These are phyloP conservation scores for Fonsecaea pugnacius DNA, from an alignment of 2,329 filamentous ascomycete species.

Conservation along the genomic window DNA sequence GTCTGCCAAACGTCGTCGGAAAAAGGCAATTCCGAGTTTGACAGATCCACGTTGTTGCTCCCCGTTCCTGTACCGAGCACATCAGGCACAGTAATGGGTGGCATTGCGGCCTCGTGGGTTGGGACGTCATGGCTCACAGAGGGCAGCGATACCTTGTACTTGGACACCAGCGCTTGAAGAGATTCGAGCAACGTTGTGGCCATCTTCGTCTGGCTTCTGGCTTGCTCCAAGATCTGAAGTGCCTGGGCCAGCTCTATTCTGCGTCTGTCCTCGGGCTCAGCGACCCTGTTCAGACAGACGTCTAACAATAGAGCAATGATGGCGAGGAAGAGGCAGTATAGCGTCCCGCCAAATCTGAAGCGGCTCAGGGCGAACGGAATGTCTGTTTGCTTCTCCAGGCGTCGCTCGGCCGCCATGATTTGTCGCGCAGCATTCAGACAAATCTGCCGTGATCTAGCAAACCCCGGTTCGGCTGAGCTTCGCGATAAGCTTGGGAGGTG, in stretches of 20 bases:
- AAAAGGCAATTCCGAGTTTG: conserved; percentile 26
- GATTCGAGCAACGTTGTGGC: conserved; percentile 44
- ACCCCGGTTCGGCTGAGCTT: conserved; percentile 38
- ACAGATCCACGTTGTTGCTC: conserved; percentile 35
- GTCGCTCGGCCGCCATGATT: conserved; percentile 32
- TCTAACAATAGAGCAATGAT: conserved; percentile 47
- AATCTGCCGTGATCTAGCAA: conserved; percentile 43
- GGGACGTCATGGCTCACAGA: background rate
- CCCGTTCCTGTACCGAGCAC: background rate
- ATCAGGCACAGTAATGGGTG: background rate
- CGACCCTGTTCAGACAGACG: conserved; percentile 43
- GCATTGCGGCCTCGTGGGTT: background rate
- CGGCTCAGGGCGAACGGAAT: conserved; percentile 37
- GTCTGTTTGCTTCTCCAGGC: conserved; percentile 32
- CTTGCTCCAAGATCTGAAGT: conserved; percentile 45
- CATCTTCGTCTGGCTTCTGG: conserved; percentile 41
- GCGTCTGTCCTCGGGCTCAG: conserved; percentile 43
- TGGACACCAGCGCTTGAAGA: conserved; percentile 44
- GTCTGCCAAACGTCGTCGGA: conserved; percentile 35
- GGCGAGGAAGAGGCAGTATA: conserved; percentile 46
- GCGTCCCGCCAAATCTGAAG: conserved; percentile 39
- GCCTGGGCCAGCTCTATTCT: conserved; percentile 45
- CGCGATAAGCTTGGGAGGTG: conserved; percentile 46
- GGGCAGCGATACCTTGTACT: conserved; percentile 36
- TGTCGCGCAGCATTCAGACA: conserved; percentile 33